Evolutionary conservation across 2,329 filamentous ascomycete genomes (phyloP).

Genomic region (Aspergillus viridinutans): DNA sequence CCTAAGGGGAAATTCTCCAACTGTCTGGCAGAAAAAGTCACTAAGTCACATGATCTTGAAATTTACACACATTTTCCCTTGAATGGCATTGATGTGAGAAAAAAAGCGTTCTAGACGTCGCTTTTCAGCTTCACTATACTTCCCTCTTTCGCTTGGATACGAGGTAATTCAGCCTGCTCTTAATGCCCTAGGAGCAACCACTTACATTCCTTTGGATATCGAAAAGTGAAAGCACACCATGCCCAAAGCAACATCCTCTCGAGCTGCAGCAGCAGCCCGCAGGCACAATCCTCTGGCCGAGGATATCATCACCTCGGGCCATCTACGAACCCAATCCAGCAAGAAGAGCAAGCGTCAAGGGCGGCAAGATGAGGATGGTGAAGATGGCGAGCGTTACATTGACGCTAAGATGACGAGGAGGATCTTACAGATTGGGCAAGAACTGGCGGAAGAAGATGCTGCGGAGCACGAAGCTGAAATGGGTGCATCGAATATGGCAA

Average conservation of each 20-base stretch:
- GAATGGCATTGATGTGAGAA: slow-evolving; percentile 6
- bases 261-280: slow-evolving; percentile 54
- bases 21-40: slow-evolving; percentile 29
- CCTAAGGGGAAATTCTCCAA: slow-evolving; percentile 14
- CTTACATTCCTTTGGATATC: neutral
- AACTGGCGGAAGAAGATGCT: slow-evolving; percentile 78
- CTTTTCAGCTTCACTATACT: neutral
- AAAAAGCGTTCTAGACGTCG: neutral
- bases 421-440: slow-evolving; percentile 84
- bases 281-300: slow-evolving; percentile 90
- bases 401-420: slow-evolving; percentile 84
- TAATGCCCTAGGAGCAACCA: neutral
- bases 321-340: slow-evolving; percentile 68
- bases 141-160: neutral
- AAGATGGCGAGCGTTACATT: slow-evolving; percentile 66
- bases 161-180: neutral
- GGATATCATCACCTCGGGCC: slow-evolving; percentile 69
- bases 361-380: slow-evolving; percentile 50
- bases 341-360: slow-evolving; percentile 65
- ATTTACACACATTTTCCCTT: slow-evolving; percentile 30
- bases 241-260: slow-evolving; percentile 69
- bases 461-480: slow-evolving; percentile 41
- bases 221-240: slow-evolving; percentile 45
- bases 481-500: slow-evolving; percentile 39
- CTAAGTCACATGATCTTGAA: slow-evolving; percentile 31